Evolutionary conservation across 83 land plant species (phyloP), one percentile per base, ranked within the genome.

Genomic region (Isoetes engelmannii): DNA sequence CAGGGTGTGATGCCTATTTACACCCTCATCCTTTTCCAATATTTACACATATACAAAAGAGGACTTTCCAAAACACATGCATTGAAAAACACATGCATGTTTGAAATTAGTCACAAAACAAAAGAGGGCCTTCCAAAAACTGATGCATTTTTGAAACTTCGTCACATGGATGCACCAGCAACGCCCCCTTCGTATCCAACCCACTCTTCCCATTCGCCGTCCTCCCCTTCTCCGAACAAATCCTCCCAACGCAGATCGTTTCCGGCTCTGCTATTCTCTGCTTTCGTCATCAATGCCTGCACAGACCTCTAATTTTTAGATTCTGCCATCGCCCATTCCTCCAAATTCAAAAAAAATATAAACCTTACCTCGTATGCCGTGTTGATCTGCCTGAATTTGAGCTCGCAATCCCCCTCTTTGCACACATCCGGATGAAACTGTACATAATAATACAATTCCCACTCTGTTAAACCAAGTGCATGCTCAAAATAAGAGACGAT

Each of bases 371-470:
- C 55, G 17, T 51, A 51, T 1, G 55, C 55, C 15, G 13, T 17
- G 15, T 51, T 51, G 13, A 51, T 51, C 17, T 51, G 55, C 55
- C 55, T 51, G 17, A 51, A 51, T 51, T 17, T 51, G 13, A 12
- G 55, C 55, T 51, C 55, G 55, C 55, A 51, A 3, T 51, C 55
- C 13, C 17, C 55, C 17, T 51, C 55, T 17, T 51, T 51, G 55
- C 55, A 51, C 55, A 51, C 55, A 51, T 51, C 55, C 55, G 55
- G 55, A 51, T 51, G 55, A 51, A 12, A 51, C 55, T 51, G 17
- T 0, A 51, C 37, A 28, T 28, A 0, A 28, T 28, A 28, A 28
- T 2, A 28, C 37, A 51, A 15, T 12, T 51, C 55, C 15, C 55
- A 51, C 55, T 3, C 15, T 51, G n/a, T 51, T 51, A 51, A 0